phyloP scores from a whole-genome alignment of 2,329 filamentous ascomycete species.

The Cercospora berteroae region DNA sequence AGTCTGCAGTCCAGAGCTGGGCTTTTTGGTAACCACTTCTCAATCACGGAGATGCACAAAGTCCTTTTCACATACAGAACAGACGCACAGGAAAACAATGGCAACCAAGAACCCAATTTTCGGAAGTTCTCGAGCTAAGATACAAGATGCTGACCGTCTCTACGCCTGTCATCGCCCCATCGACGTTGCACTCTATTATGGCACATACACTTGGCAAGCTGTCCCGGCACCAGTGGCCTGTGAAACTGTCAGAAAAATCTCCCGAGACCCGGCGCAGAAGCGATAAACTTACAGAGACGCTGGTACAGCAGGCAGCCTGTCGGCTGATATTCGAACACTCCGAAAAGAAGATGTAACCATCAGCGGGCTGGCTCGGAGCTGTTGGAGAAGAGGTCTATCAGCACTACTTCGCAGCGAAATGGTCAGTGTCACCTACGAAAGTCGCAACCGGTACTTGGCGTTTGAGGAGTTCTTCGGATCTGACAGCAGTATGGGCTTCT shows the following conservation, averaged over 20 bases:
- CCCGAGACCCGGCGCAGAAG: neutral
- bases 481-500: neutral
- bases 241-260: neutral
- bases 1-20: neutral
- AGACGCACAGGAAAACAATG: neutral
- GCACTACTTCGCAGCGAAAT: neutral
- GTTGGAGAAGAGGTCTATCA: neutral
- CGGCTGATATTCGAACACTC: neutral
- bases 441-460: neutral
- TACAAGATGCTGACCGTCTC: neutral
- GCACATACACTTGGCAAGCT: neutral
- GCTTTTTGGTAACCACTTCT: no score
- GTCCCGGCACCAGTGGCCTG: neutral
- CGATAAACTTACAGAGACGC: neutral
- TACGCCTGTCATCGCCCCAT: neutral
- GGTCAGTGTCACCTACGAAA: neutral
- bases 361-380: neutral
- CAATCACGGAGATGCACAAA: neutral
- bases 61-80: neutral
- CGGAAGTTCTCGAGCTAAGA: neutral
- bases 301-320: neutral
- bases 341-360: neutral
- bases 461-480: neutral
- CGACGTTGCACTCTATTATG: neutral
- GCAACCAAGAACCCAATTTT: neutral